These are phyloP conservation scores for Trypethelium eluteriae DNA, from an alignment of 495 filamentous ascomycete genomes.

Conservation along the genomic window DNA sequence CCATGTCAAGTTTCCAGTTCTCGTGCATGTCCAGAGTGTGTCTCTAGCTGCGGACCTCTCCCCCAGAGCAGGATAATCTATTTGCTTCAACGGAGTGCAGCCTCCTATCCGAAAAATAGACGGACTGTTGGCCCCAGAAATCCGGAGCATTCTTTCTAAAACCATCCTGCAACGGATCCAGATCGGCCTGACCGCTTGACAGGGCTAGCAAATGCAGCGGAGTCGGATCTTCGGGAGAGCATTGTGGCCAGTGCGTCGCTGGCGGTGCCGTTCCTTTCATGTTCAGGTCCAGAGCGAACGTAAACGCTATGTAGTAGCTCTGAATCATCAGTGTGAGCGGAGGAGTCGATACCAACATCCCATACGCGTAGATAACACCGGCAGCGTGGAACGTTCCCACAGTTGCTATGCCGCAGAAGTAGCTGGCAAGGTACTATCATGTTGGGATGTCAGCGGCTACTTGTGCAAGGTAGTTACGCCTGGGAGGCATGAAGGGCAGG, in stretches of 20 bases:
- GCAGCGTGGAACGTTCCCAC: constrained; percentile 64
- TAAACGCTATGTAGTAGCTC: constrained; percentile 18
- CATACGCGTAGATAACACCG: constrained; percentile 40
- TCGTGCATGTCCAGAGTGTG: background rate
- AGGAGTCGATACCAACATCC: background rate
- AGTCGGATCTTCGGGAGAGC: background rate
- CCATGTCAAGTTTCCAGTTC: too few relatives aligned
- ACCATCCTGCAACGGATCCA: background rate
- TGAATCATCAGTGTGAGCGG: constrained; percentile 11
- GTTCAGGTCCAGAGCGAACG: constrained; percentile 15
- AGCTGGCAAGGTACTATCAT: constrained; percentile 66
- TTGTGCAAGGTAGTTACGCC: constrained; percentile 46
- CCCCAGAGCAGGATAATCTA: background rate
- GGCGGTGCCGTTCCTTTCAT: constrained; percentile 11
- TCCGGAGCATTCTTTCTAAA: constrained; percentile 10
- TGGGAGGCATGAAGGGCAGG: constrained; percentile 54
- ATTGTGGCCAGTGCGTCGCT: constrained; percentile 20
- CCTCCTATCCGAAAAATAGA: background rate
- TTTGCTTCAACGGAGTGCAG: background rate
- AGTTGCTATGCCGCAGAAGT: constrained; percentile 59
- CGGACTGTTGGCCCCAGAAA: background rate
- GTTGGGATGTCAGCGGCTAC: constrained; percentile 48
- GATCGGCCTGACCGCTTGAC: too few relatives aligned
- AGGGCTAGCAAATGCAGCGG: constrained; percentile 13
- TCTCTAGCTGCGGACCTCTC: background rate